A percentile compares a stretch with the other conserved stretches of the same genome.
These are phyloP conservation scores for Boletus pseudo-olivaceus DNA, from an alignment of 768 basidiomycete species.

Conservation along the genomic window DNA sequence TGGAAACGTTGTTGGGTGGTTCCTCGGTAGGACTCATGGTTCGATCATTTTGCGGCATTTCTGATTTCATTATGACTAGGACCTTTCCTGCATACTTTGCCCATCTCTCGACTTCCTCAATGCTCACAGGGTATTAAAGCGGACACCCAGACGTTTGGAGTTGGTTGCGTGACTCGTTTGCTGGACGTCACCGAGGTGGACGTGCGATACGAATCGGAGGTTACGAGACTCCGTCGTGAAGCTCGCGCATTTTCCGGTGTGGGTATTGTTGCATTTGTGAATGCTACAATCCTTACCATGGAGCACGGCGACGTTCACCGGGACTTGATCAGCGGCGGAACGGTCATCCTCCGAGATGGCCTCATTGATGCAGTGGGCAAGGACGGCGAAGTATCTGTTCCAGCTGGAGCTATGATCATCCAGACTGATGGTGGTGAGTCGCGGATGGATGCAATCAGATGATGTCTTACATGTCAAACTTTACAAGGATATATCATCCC, in stretches of 20 bases:
- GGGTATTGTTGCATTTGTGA: conserved; percentile 55
- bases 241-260: conserved; percentile 27
- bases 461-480: conserved; percentile 1
- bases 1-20: conserved; percentile 67
- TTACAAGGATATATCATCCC: conserved; percentile 58
- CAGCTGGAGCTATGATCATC: conserved; percentile 43
- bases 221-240: conserved; percentile 54
- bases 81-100: conserved; percentile 46
- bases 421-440: conserved; percentile 60
- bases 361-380: conserved; percentile 50
- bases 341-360: conserved; percentile 53
- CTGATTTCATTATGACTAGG: conserved; percentile 10
- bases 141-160: conserved; percentile 56
- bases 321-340: conserved; percentile 53
- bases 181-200: conserved; percentile 57
- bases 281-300: conserved; percentile 73
- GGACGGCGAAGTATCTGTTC: conserved; percentile 31
- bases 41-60: not conserved
- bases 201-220: conserved; percentile 59
- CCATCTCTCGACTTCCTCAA: conserved; percentile 46
- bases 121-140: conserved; percentile 48
- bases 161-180: conserved; percentile 54
- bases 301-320: conserved; percentile 43
- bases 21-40: conserved; percentile 50
- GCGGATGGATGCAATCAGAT: not conserved